These are phyloP conservation scores for Fusarium guadeloupense DNA, from an alignment of 2,329 filamentous ascomycete species.

Conservation along the genomic window DNA sequence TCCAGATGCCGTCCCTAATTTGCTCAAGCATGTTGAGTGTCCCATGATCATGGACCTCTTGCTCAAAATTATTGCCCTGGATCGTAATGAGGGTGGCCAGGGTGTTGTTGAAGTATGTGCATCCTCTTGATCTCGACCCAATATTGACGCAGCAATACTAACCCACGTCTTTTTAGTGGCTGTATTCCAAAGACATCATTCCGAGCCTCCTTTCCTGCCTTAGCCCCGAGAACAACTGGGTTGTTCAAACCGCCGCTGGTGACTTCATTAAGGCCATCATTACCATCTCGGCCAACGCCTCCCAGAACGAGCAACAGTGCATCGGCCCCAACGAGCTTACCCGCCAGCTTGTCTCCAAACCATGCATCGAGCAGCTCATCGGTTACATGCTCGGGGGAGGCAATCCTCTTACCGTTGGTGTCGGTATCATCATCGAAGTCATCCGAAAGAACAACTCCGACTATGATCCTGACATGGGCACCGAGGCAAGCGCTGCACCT, in stretches of 20 bases:
- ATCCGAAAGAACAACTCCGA: conserved; percentile 99
- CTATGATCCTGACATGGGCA: conserved; percentile 92
- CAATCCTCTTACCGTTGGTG: conserved; percentile 93
- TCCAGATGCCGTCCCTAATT: conserved; percentile 81
- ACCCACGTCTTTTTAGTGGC: conserved; percentile 69
- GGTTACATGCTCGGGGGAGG: conserved; percentile 91
- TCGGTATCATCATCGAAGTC: conserved; percentile 97
- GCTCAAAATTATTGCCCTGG: conserved; percentile 95
- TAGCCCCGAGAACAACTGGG: conserved; percentile 82
- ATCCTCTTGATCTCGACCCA: background rate
- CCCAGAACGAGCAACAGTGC: conserved; percentile 97
- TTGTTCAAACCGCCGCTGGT: conserved; percentile 94
- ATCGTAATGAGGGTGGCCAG: conserved; percentile 89
- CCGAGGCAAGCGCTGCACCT: conserved; percentile 79
- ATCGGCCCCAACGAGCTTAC: conserved; percentile 98
- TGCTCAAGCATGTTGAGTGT: conserved; percentile 94
- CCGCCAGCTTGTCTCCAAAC: conserved; percentile 87
- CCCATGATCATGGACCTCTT: conserved; percentile 98
- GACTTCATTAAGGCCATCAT: conserved; percentile 99
- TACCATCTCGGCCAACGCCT: conserved; percentile 97
- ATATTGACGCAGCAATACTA: conserved; percentile 22
- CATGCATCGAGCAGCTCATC: conserved; percentile 86
- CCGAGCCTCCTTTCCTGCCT: conserved; percentile 88
- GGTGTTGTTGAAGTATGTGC: conserved; percentile 87
- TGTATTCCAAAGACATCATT: conserved; percentile 88